These are phyloP conservation scores for Phaseolus lunatus DNA, from an alignment of 306 rosid genomes.

Conservation along the genomic window DNA sequence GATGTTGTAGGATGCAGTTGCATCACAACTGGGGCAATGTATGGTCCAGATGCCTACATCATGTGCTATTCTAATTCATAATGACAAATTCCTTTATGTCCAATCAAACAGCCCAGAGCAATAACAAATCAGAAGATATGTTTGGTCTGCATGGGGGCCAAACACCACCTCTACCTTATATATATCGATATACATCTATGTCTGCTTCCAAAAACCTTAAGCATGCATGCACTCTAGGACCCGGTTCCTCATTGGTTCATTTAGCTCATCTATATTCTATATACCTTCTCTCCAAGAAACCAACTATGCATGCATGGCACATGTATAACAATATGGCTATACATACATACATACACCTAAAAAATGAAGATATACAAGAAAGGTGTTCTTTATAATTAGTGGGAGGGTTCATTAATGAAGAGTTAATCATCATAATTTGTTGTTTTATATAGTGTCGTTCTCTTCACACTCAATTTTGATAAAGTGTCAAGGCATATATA, in stretches of 20 bases:
- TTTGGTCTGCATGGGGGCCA: conserved; percentile 35
- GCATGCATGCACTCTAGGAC: neutral
- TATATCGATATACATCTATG: neutral
- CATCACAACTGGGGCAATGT: conserved; percentile 46
- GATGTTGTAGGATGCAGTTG: conserved; percentile 11
- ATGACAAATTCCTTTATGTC: conserved; percentile 67
- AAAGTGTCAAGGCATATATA: neutral
- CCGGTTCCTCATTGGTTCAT: neutral
- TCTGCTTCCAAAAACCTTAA: neutral
- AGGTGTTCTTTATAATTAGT: neutral
- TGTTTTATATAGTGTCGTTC: conserved; percentile 2
- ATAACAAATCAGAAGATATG: conserved; percentile 48
- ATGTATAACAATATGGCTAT: too few species aligned
- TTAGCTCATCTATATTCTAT: neutral
- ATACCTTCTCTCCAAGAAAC: neutral
- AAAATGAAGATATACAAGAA: conserved; percentile 1
- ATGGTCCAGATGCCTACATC: conserved; percentile 35
- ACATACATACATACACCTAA: neutral
- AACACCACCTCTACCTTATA: neutral
- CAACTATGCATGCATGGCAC: neutral
- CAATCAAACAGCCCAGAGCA: conserved; percentile 44
- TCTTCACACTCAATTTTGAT: neutral
- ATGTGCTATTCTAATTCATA: conserved; percentile 54
- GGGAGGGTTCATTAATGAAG: conserved; percentile 26
- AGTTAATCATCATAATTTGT: conserved; percentile 17